Evolutionary conservation across 2,329 filamentous ascomycete genomes (phyloP), one percentile per base, ranked within the genome.

Genomic region (Iodosphaeria phyllophila): DNA sequence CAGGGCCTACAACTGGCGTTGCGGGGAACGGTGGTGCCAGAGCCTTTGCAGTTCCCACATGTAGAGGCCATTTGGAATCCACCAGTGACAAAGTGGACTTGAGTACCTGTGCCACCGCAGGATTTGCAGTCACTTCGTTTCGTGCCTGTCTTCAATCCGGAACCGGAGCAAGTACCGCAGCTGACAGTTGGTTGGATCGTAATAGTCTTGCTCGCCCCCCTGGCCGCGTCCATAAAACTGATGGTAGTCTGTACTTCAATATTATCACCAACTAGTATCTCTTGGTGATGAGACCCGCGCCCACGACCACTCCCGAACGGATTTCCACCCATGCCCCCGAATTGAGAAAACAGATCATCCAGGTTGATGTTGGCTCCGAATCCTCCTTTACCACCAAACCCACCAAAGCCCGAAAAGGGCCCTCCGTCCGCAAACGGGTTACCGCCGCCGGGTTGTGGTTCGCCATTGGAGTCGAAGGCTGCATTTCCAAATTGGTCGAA

Each of bases 21-120:
- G 37, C 65, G 69, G 3, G 89, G 83, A 17, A 82, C 74, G 3
- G 65, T 61, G 26, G 73, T 57, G 23, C 89, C 89, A 22, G 67
- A 72, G 3, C 89, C 89, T 25, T 72, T 73, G 46, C 89, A 98
- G 18, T 69, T 55, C 12, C 66, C 61, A 49, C 89, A 98, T 2
- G 83, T 91, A 32, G 79, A 80, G 4, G 79, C 80, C 74, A 98
- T 86, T 54, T 95, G 86, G 54, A 98, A 95, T 13, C 83, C 84
- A 27, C 83, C 83, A 38, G 80, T 73, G 65, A 93, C 77, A 42
- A 82, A 75, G 48, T 92, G 82, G 24, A 95, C 74, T 28, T 79
- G 64, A 18, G 77, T 79, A 25, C 89, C 89, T 2, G 82, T 82
- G 10, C 89, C 89, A 32, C 77, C 74, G 47, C 89, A 98, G 26